A percentile compares a stretch with the other conserved stretches of the same genome.
Conservation (phyloP, 2,329 filamentous ascomycete species). For the Septoria petroselini region DNA sequence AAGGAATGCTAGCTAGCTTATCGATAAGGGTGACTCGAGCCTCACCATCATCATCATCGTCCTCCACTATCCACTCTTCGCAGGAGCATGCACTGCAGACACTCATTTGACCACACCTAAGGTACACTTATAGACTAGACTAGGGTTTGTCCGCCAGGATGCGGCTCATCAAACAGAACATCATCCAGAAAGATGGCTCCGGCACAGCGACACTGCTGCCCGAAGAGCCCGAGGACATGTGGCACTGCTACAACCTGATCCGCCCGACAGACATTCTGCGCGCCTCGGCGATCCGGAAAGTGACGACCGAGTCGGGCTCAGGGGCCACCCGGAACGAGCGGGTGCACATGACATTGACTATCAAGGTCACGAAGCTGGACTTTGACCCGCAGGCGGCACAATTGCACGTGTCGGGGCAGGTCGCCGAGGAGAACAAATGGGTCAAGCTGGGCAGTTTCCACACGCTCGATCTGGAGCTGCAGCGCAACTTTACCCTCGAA, state of each 20-base stretch:
- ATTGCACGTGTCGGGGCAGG: slow-evolving; percentile 65
- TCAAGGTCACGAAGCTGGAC: slow-evolving; percentile 63
- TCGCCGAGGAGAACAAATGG: slow-evolving; percentile 63
- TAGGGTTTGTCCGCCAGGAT: slow-evolving; percentile 43
- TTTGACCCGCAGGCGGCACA: slow-evolving; percentile 67
- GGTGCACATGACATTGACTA: slow-evolving; percentile 62
- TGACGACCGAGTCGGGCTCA: slow-evolving; percentile 59
- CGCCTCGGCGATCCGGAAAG: slow-evolving; percentile 63
- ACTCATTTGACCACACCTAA: neutral
- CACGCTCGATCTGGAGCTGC: slow-evolving; percentile 78
- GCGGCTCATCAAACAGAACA: slow-evolving; percentile 65
- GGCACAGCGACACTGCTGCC: slow-evolving; percentile 65
- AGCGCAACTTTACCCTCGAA: slow-evolving; percentile 82
- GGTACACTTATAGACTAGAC: too few species aligned
- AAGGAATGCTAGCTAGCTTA: too few species aligned
- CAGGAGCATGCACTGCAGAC: too few species aligned
- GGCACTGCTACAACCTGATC: slow-evolving; percentile 74
- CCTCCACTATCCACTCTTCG: too few species aligned
- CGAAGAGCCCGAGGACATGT: slow-evolving; percentile 76
- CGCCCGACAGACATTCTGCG: slow-evolving; percentile 62
- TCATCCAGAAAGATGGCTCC: slow-evolving; percentile 61
- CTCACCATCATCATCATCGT: neutral
- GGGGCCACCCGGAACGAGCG: slow-evolving; percentile 61
- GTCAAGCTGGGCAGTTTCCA: slow-evolving; percentile 67
- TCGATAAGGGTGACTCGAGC: too few species aligned